Base-by-base conservation (phyloP, 2,329 filamentous ascomycete genomes). In the Trichoderma citrinoviride region DNA sequence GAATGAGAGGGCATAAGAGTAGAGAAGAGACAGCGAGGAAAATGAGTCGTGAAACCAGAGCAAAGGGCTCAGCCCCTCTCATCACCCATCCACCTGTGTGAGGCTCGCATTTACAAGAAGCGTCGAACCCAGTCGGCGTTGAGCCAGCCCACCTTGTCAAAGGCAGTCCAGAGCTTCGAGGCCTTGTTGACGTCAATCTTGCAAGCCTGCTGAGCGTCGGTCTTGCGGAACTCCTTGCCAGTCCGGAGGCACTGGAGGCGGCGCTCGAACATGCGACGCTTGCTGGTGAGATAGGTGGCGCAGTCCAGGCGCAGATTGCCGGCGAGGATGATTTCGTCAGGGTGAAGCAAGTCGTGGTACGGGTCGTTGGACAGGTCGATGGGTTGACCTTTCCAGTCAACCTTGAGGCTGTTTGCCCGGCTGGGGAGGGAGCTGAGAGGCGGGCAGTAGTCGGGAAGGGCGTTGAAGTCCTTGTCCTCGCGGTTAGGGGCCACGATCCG, bases 181-280 rank as follows among this genome's bases (percentile, higher is more conserved):
- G 93, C 92, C 81, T 97, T 98, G 82, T 97, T 97, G 75, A 98
- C 94, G 72, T 98, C 94, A 68, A 97, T 97, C 81, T 96, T 96
- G 84, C 92, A 96, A n/a, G 92, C 92, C 76, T 96, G 91, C 77
- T 98, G 94, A 5, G 93, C 92, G 74, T 97, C 92, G 1, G 94
- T 98, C 84, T 97, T 97, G 75, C 92, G 89, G 76, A 97, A 97
- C 72, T 93, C 90, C 77, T 96, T 95, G 74, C 85, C 85, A 41
- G 86, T 87, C 64, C 81, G 79, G 2, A 88, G 85, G 66, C 85
- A 86, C 57, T 90, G 85, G 40, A 94, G 84, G 46, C 91, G 87
- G 56, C 87, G 87, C 62, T 89, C 82, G 76, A 98, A 98, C 73
- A 98, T 94, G 66, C 93, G 89, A 65, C 94, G 89, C 83, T 97